Base-by-base conservation (phyloP, 306 rosid genomes). In the Fragaria ananassa region DNA sequence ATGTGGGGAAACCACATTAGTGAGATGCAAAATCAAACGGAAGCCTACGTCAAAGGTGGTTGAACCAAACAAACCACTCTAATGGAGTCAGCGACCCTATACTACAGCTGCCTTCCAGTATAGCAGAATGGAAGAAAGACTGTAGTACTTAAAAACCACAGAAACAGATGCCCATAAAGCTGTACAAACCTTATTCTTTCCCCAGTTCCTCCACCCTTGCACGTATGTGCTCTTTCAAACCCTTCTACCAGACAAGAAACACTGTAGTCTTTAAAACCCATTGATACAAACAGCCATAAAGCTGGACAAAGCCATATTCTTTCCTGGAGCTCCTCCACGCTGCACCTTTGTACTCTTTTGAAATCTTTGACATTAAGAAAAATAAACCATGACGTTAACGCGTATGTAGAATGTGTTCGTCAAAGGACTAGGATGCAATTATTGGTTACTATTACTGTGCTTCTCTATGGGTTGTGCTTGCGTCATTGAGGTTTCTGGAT, bases 391-490 rank as follows among this genome's bases (percentile, higher is more conserved):
- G 44, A 42, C 0, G 18, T 4, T 17, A 1, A 42, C 23, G 58
- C 27, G 73, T 14, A 21, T 46, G 69, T 74, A 11, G n/a, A 44
- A 14, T 27, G 17, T 18, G 54, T 17, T 25, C 0, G 41, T 60
- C 27, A 5, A 21, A 60, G 1, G 45, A 70, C 19, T 54, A 42
- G 29, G 70, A 74, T 45, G 13, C 4, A 57, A 42, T 72, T 31
- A 57, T 60, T 44, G 27, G 54, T 44, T 15, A 25, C 14, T 45
- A 44, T 8, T 42, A 39, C 13, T 9, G 62, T 62, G 71, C 37
- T 47, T 75, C 62, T 75, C 53, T 15, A 10, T 74, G 70, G 57
- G 23, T 74, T 74, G 34, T 23, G 53, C 21, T 50, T 13, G 56
- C n/a, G 53, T 68, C 17, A 37, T 73, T 12, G 17, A 7, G 50